These are phyloP conservation scores for Lodderomyces orthopsilosis DNA, from an alignment of 1,139 yeast species.

Conservation along the genomic window DNA sequence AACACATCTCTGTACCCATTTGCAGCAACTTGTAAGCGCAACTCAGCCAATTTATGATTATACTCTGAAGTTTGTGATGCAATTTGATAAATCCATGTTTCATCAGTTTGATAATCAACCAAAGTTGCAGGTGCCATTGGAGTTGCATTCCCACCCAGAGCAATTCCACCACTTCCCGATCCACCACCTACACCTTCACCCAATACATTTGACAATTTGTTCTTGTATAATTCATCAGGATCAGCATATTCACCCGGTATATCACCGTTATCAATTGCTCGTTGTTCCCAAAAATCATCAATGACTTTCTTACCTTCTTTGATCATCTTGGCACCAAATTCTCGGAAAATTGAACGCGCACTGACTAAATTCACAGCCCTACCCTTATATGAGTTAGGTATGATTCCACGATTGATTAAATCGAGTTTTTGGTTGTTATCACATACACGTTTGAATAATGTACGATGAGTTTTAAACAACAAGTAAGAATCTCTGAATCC, in stretches of 20 bases:
- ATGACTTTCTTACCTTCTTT: constrained; percentile 75
- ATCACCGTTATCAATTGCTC: constrained; percentile 67
- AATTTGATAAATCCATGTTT: constrained; percentile 85
- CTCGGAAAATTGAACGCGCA: constrained; percentile 85
- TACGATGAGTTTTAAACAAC: constrained; percentile 79
- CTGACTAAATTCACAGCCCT: constrained; percentile 87
- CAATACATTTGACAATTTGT: constrained; percentile 16
- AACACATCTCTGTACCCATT: constrained; percentile 78
- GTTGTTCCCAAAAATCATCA: constrained; percentile 88
- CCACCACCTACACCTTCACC: constrained; percentile 17
- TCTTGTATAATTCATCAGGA: constrained; percentile 51
- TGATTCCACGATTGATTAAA: constrained; percentile 73
- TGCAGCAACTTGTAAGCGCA: constrained; percentile 51
- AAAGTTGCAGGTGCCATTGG: constrained; percentile 41
- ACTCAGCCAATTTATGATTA: constrained; percentile 60
- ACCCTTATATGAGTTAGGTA: constrained; percentile 90
- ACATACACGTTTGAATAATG: constrained; percentile 70
- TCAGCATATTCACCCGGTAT: constrained; percentile 81
- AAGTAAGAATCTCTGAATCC: constrained; percentile 94
- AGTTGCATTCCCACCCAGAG: constrained; percentile 25
- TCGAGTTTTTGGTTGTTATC: constrained; percentile 79
- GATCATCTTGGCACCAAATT: constrained; percentile 85
- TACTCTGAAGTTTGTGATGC: constrained; percentile 72
- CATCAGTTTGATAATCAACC: constrained; percentile 54
- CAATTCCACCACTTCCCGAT: constrained; percentile 11